Percentiles rank a stretch among this genome's conserved stretches.
Evolutionary conservation across 805 yeast genomes (phyloP).

Genomic region (Metschnikowia gruessii): DNA sequence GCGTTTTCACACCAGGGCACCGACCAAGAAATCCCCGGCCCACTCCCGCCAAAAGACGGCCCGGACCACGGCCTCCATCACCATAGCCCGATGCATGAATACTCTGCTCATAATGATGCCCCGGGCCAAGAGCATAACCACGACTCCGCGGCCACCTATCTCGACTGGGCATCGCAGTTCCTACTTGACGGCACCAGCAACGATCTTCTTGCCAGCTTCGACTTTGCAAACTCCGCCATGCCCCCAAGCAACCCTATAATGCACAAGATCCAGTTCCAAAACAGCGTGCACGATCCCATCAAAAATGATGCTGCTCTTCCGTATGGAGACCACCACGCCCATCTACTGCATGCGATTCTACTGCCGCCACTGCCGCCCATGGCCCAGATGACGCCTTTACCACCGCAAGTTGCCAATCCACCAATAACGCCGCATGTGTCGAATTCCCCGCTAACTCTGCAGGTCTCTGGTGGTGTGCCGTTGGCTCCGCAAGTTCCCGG

Average conservation of each 20-base stretch:
- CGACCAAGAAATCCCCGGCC: conserved; percentile 1
- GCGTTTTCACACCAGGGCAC: conserved; percentile 3
- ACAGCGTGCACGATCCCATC: conserved; percentile 21
- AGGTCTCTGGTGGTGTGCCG: background rate
- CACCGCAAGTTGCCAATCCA: background rate
- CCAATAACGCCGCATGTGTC: too few relatives aligned
- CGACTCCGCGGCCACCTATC: conserved; percentile 10
- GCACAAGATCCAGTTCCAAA: conserved; percentile 33
- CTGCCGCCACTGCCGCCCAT: conserved; percentile 11
- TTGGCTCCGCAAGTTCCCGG: too few relatives aligned
- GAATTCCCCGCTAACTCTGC: background rate
- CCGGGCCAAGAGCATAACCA: background rate
- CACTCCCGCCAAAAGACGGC: background rate
- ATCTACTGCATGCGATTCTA: conserved; percentile 1
- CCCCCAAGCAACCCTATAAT: conserved; percentile 20
- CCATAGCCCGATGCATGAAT: conserved; percentile 6
- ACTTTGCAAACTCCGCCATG: conserved; percentile 18
- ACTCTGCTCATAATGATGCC: conserved; percentile 1
- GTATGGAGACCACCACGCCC: background rate
- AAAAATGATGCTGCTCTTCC: conserved; percentile 3
- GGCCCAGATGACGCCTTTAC: background rate
- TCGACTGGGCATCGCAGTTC: conserved; percentile 35
- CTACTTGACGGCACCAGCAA: conserved; percentile 29
- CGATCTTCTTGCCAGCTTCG: conserved; percentile 35
- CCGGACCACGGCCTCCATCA: background rate